Evolutionary conservation across 176 grass and related monocot species (phyloP).

Genomic region (Poa annua): DNA sequence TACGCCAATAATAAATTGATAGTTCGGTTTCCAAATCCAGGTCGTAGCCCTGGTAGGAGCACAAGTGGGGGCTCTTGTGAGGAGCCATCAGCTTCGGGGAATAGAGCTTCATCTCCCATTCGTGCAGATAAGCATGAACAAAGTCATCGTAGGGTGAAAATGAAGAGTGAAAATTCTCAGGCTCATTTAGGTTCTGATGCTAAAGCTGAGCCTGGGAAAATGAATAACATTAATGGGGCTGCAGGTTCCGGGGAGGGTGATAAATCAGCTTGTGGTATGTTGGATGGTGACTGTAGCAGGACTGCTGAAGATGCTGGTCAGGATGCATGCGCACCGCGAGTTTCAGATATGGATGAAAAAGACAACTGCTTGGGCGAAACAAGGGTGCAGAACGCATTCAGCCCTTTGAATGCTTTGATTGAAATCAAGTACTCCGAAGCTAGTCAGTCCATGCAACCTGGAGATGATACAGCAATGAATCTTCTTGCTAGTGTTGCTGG

Average conservation of each 20-base stretch:
- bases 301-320: conserved; percentile 54
- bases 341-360: too few species aligned
- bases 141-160: conserved; percentile 65
- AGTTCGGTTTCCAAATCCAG: conserved; percentile 81
- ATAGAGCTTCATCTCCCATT: conserved; percentile 61
- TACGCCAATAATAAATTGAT: conserved; percentile 77
- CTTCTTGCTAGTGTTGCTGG: conserved; percentile 95
- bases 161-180: conserved; percentile 55
- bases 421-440: conserved; percentile 88
- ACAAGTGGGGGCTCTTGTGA: conserved; percentile 62
- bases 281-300: too few species aligned
- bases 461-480: conserved; percentile 87
- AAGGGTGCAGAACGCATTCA: conserved; percentile 71
- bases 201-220: conserved; percentile 71
- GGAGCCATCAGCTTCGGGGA: conserved; percentile 57
- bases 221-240: conserved; percentile 61
- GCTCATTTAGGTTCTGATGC: conserved; percentile 49
- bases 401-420: conserved; percentile 92
- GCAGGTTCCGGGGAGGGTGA: conserved; percentile 65
- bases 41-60: conserved; percentile 67
- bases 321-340: conserved; percentile 47
- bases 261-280: too few species aligned
- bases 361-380: conserved; percentile 38
- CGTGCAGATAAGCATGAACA: conserved; percentile 69
- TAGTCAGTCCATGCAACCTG: conserved; percentile 55